Conservation (phyloP, 2,329 filamentous ascomycete species). For the Claviceps pazoutovae region DNA sequence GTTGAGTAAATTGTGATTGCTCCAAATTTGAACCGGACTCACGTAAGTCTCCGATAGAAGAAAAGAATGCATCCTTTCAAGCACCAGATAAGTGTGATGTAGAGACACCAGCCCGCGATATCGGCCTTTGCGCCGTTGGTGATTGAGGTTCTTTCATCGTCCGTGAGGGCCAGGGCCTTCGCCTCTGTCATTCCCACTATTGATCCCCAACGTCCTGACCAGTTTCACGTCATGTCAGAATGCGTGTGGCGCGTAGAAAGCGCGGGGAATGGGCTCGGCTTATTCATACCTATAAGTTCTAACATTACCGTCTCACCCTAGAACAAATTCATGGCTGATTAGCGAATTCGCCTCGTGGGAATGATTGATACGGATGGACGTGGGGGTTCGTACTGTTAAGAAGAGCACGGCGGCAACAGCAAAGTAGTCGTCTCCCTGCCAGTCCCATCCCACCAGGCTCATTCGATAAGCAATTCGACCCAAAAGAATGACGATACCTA, state of each 20-base stretch:
- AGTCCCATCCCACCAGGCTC: constrained; percentile 25
- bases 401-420: constrained; percentile 21
- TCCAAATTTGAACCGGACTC: constrained; percentile 5
- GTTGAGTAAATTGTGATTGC: neutral
- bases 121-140: constrained; percentile 10
- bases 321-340: neutral
- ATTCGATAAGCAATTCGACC: constrained; percentile 25
- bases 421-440: constrained; percentile 30
- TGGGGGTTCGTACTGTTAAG: constrained; percentile 20
- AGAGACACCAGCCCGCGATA: constrained; percentile 21
- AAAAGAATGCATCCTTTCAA: constrained; percentile 25
- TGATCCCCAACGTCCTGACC: constrained; percentile 12
- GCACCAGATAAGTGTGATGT: constrained; percentile 24
- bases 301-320: constrained; percentile 17
- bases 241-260: neutral
- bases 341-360: constrained; percentile 1
- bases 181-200: constrained; percentile 12
- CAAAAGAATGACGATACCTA: constrained; percentile 23
- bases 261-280: neutral
- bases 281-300: constrained; percentile 18
- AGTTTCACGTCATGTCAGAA: neutral
- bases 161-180: constrained; percentile 7
- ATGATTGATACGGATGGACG: neutral
- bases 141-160: constrained; percentile 7
- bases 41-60: constrained; percentile 25